Conservation (phyloP, 2,329 filamentous ascomycete genomes). For the Gremmenia infestans region DNA sequence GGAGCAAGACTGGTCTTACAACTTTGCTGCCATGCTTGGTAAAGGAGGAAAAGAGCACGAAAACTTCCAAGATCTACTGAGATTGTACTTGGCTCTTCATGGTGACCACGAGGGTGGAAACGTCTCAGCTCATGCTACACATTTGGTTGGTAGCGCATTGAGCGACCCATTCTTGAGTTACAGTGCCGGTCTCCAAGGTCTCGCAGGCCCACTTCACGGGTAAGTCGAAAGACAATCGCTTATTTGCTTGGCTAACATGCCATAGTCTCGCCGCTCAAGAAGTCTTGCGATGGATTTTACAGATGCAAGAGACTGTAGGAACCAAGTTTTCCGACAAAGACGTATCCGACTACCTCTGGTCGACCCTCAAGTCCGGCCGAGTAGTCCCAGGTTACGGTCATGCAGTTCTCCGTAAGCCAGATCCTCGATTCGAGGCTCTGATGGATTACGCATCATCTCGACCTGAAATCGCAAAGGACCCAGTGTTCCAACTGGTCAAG, state of each 20-base stretch:
- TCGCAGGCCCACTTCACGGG: constrained; percentile 89
- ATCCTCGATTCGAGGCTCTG: constrained; percentile 91
- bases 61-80: constrained; percentile 90
- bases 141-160: constrained; percentile 89
- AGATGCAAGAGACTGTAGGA: constrained; percentile 90
- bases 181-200: constrained; percentile 88
- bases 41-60: constrained; percentile 84
- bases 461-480: constrained; percentile 79
- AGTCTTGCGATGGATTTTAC: constrained; percentile 91
- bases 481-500: constrained; percentile 90
- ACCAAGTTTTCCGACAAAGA: constrained; percentile 72
- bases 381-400: constrained; percentile 93
- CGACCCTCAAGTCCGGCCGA: constrained; percentile 85
- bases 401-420: constrained; percentile 92
- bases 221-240: constrained; percentile 32
- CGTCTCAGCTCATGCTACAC: constrained; percentile 91
- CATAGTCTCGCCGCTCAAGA: constrained; percentile 84
- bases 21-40: constrained; percentile 94
- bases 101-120: constrained; percentile 98
- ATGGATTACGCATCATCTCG: constrained; percentile 91
- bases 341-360: constrained; percentile 87
- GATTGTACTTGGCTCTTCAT: constrained; percentile 92
- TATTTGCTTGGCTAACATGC: constrained; percentile 1
- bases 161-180: constrained; percentile 95
- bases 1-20: constrained; percentile 95